Percentiles rank a stretch among this genome's conserved stretches.
Conservation (phyloP, 352 stramenopile species). For the Pythium oligandrum region DNA sequence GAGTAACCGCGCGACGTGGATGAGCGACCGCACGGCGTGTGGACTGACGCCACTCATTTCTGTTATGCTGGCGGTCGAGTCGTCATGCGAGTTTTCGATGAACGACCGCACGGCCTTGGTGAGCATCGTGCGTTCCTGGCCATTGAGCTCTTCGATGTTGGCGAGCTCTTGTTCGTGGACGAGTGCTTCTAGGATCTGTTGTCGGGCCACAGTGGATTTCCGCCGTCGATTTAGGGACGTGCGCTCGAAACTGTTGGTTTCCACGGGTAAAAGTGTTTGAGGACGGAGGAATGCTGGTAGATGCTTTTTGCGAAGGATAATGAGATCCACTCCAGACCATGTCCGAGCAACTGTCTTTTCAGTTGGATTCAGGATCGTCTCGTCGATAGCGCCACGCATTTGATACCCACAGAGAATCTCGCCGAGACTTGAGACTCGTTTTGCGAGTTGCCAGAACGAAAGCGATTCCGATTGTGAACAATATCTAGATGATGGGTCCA, state of each 20-base stretch:
- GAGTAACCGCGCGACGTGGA: conserved; percentile 40
- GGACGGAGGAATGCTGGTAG: conserved; percentile 1
- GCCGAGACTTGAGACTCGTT: conserved; percentile 39
- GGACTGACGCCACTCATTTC: conserved; percentile 11
- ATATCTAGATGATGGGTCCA: conserved; percentile 57
- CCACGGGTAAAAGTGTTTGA: conserved; percentile 9
- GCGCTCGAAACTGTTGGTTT: conserved; percentile 44
- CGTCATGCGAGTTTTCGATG: conserved; percentile 20
- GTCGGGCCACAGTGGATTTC: conserved; percentile 45
- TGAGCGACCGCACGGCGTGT: conserved; percentile 29
- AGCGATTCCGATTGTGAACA: conserved; percentile 42
- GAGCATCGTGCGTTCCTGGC: conserved; percentile 26
- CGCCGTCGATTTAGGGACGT: conserved; percentile 37
- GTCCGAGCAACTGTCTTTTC: conserved; percentile 35
- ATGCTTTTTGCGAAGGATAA: conserved; percentile 50
- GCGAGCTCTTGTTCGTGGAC: conserved; percentile 43
- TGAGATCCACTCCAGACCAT: conserved; percentile 60
- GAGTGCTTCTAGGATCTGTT: conserved; percentile 47
- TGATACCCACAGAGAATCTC: conserved; percentile 84
- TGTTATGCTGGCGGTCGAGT: neutral
- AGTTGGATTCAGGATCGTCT: conserved; percentile 72
- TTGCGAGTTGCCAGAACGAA: conserved; percentile 80
- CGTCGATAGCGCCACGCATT: conserved; percentile 27
- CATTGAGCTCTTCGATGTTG: conserved; percentile 23
- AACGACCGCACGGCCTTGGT: conserved; percentile 32